Base-by-base conservation (phyloP, 306 rosid genomes). In the Macrotyloma uniflorum region DNA sequence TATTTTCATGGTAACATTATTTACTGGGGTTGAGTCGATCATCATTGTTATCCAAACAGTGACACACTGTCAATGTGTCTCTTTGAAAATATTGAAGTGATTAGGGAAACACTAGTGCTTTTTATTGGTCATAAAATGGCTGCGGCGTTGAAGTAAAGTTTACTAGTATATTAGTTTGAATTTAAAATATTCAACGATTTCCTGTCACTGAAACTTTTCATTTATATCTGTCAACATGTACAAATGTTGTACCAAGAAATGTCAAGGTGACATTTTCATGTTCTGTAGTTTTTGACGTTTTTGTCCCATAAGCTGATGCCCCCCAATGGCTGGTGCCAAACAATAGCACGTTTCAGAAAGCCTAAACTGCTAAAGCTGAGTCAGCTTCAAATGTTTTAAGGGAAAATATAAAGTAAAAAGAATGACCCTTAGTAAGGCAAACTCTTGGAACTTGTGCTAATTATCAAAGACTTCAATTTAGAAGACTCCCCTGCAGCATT, bases 371-470 rank as follows among this genome's bases (percentile, higher is more conserved):
- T 23, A 71, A 43, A 71, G 8, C n/a, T 40, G 26, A 51, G 54
- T 70, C 74, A 53, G 59, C 55, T 35, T 38, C 49, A 26, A 57
- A 55, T 35, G 20, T 8, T 13, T 7, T 22, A 2, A 5, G 9
- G 3, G 0, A 10, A 16, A n/a, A n/a, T n/a, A n/a, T n/a, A n/a
- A 19, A 11, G 47, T 3, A n/a, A 43, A 89, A 86, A 66, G 2
- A 68, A 68, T 30, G 10, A 0, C 2, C 6, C 46, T 78, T 83
- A 93, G 75, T 91, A 96, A 67, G 98, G 91, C 79, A 96, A 86
- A 67, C 99, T 96, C 71, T 93, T 96, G 13, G 99, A 96, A 84
- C 98, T 96, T 18, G 99, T 93, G 87, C 96, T 91, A 46, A 93
- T 84, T 49, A 90, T 89, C 81, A 96, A 83, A 6, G 91, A 76